Base-by-base conservation (phyloP, 164 flowering plant species). In the Magnolia kwangsiensis region DNA sequence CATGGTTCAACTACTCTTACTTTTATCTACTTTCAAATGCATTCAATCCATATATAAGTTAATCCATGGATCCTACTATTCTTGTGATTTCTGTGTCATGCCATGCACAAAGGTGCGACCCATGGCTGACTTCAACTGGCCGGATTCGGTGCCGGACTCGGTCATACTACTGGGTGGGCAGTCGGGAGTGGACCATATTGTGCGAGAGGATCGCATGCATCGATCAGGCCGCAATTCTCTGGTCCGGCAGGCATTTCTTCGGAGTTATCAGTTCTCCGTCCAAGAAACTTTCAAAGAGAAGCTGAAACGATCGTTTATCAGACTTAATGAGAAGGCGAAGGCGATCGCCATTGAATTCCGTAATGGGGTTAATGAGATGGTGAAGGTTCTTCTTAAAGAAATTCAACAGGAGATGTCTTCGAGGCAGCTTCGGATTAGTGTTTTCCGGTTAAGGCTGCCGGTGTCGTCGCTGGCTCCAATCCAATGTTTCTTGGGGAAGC, bases 201-300 rank as follows among this genome's bases (percentile, higher is more conserved):
- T 23, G 13, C 4, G 19, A 7, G 63, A 51, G 4, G 73, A 27
- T 2, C 14, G 49, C 45, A 37, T 24, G 2, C 29, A 14, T 10
- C 50, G 59, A 8, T 7, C 63, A 13, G 71, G 6, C 2, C 75
- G 73, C 1, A 82, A 83, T 50, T 80, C 72, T 70, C 76, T 75
- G 9, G 81, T 78, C 14, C 2, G 88, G 51, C 83, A 78, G 4
- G 86, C 85, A 20, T 83, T 86, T 69, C 80, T 86, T 2, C 78
- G 67, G 27, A 86, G 88, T 29, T 86, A 86, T 55, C 85, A 76
- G 51, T 80, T 86, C 64, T 67, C 80, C 1, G 64, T 75, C 19
- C 21, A 74, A 49, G 74, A 74, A 23, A 77, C 81, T 3, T 76
- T 74, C 50, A 76, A 74, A 61, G 80, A 75, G 63, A 83, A 76